phyloP scores from a whole-genome alignment of 2,329 filamentous ascomycete genomes.

The Trichoderma oligosporum region DNA sequence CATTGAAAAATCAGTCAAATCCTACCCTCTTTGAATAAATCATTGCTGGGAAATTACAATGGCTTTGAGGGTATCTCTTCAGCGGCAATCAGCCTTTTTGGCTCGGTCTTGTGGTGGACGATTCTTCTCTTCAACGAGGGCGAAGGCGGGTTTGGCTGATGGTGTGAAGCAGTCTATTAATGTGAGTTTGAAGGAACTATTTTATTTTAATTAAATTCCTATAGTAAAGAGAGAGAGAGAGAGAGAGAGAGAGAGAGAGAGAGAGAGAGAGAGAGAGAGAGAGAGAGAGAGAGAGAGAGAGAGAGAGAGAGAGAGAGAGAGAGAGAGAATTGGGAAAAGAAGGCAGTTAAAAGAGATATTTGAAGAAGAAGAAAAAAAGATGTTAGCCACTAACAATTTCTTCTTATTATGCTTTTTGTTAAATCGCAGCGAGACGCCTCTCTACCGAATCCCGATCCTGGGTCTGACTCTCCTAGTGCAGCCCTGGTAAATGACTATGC shows the following conservation, averaged over 20 bases:
- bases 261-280: no score
- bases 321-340: no score
- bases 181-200: conserved; percentile 28
- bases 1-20: neutral
- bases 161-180: conserved; percentile 34
- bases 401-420: neutral
- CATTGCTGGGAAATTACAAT: conserved; percentile 27
- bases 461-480: conserved; percentile 68
- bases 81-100: conserved; percentile 36
- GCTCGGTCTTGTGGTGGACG: conserved; percentile 28
- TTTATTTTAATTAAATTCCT: no score
- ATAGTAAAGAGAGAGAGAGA: no score
- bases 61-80: conserved; percentile 39
- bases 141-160: conserved; percentile 37
- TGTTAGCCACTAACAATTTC: no score
- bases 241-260: no score
- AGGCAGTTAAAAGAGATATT: no score
- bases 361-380: no score
- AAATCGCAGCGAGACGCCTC: conserved; percentile 30
- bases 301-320: no score
- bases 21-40: neutral
- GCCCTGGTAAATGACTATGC: conserved; percentile 70
- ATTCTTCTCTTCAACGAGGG: conserved; percentile 34
- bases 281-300: no score
- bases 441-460: conserved; percentile 66